phyloP scores from a whole-genome alignment of 2,329 filamentous ascomycete genomes.

The Xylaria digitata region DNA sequence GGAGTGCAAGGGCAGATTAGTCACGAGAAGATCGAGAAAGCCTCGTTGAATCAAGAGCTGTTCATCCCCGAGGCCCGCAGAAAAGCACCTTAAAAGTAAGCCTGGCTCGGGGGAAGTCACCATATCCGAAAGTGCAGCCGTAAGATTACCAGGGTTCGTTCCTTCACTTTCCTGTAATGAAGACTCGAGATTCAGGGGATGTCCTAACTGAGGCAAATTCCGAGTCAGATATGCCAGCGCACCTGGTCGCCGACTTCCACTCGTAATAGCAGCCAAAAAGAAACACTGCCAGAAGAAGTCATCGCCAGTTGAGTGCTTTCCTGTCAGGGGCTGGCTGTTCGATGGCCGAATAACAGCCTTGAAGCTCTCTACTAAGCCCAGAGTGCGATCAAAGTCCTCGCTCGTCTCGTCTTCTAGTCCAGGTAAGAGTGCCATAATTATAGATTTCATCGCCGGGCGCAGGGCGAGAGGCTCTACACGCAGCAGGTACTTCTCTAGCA shows the following conservation, averaged over 20 bases:
- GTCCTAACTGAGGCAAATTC: constrained; percentile 77
- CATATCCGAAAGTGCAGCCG: constrained; percentile 69
- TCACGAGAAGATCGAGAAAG: constrained; percentile 91
- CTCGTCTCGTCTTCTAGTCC: constrained; percentile 96
- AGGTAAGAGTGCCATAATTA: constrained; percentile 88
- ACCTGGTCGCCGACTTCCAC: constrained; percentile 83
- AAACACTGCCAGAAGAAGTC: constrained; percentile 99
- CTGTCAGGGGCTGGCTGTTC: constrained; percentile 62
- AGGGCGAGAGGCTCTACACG: constrained; percentile 76
- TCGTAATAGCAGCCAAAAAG: constrained; percentile 92
- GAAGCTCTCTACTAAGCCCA: constrained; percentile 81
- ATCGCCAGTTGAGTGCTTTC: constrained; percentile 71
- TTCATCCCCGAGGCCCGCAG: constrained; percentile 86
- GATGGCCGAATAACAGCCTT: constrained; percentile 73
- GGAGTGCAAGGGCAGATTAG: constrained; percentile 87
- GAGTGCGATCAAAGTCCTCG: constrained; percentile 92
- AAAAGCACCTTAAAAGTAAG: constrained; percentile 88
- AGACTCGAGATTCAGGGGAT: constrained; percentile 51
- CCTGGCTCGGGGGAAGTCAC: constrained; percentile 91
- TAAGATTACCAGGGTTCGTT: constrained; percentile 58
- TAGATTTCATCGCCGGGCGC: constrained; percentile 87
- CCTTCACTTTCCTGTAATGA: constrained; percentile 49
- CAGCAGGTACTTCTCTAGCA: constrained; percentile 85
- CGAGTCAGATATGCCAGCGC: constrained; percentile 87
- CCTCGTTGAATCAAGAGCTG: constrained; percentile 93